Evolutionary conservation across 306 rosid genomes (phyloP).

Genomic region (Cajanus cajan): DNA sequence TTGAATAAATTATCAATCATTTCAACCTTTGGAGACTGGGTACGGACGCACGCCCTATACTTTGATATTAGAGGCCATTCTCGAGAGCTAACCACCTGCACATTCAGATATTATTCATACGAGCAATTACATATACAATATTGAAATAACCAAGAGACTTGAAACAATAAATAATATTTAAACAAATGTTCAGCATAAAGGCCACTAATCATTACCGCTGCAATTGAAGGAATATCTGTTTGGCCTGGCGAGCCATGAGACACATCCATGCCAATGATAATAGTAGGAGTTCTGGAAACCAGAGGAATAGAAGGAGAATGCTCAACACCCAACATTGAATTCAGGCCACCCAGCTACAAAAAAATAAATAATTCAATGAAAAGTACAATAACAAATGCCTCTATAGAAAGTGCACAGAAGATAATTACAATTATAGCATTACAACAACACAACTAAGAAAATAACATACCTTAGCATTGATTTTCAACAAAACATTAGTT

Average conservation of each 20-base stretch:
- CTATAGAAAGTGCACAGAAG: background rate
- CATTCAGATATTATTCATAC: background rate
- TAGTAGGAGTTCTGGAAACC: slow-evolving; percentile 74
- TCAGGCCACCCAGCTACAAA: slow-evolving; percentile 89
- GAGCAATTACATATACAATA: background rate
- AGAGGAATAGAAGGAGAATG: slow-evolving; percentile 64
- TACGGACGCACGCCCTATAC: slow-evolving; percentile 82
- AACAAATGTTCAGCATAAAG: background rate
- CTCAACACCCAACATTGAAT: slow-evolving; percentile 71
- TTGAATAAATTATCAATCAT: slow-evolving; percentile 87
- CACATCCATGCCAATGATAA: slow-evolving; percentile 94
- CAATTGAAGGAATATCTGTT: slow-evolving; percentile 83
- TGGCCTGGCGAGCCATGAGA: slow-evolving; percentile 97
- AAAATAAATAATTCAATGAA: background rate
- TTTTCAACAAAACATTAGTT: slow-evolving; percentile 80
- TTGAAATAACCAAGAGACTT: background rate
- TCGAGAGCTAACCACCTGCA: slow-evolving; percentile 86
- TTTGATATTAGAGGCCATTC: slow-evolving; percentile 91
- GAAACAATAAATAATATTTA: background rate
- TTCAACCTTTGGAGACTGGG: slow-evolving; percentile 81
- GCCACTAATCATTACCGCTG: slow-evolving; percentile 56
- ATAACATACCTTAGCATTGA: slow-evolving; percentile 77
- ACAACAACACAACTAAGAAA: background rate
- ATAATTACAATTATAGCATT: background rate
- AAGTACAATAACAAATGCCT: background rate